Conservation (phyloP, 306 rosid species). For the Cercis canadensis region DNA sequence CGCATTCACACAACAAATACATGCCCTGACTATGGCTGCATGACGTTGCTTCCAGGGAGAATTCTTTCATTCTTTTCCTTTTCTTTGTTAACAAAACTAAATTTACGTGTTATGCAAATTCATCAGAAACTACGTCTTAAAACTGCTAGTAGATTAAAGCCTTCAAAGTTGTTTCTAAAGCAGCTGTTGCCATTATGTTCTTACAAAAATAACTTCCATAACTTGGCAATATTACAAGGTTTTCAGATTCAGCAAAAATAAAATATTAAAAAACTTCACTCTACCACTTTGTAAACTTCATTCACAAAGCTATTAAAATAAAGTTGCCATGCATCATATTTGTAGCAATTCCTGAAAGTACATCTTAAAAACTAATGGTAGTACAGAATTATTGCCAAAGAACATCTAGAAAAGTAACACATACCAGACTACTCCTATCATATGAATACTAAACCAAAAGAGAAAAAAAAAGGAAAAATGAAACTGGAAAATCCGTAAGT, state of each 20-base stretch:
- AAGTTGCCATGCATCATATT: background rate
- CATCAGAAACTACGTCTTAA: background rate
- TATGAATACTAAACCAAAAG: background rate
- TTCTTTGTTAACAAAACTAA: background rate
- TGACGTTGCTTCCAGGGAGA: background rate
- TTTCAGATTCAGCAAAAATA: background rate
- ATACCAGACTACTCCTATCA: background rate
- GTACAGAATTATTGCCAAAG: background rate
- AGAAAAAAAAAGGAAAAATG: background rate
- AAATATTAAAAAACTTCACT: too few species aligned
- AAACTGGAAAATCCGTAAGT: too few species aligned
- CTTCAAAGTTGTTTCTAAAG: background rate
- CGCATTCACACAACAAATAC: background rate
- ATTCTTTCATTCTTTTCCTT: background rate
- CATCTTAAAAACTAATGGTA: background rate
- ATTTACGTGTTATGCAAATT: background rate
- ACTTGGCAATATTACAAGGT: background rate
- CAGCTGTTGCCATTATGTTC: background rate
- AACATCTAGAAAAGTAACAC: background rate
- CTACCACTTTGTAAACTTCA: background rate
- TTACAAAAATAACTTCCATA: background rate
- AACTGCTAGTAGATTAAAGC: background rate
- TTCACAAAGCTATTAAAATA: slow-evolving; percentile 17
- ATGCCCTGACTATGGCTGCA: background rate
- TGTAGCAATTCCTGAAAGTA: background rate